Conservation (phyloP, 2,329 filamentous ascomycete species). For the Monilinia fructigena region DNA sequence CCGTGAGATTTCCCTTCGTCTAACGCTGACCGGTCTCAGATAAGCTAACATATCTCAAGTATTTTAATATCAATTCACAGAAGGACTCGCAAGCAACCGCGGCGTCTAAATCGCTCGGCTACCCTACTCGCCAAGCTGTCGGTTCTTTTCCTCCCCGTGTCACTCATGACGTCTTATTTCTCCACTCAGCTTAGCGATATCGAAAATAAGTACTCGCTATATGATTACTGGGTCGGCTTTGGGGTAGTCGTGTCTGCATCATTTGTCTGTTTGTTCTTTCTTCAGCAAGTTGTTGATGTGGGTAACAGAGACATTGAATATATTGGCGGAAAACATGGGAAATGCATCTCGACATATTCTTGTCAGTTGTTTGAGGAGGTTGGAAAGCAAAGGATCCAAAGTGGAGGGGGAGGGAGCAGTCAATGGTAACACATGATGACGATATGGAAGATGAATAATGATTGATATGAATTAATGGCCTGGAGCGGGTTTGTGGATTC, state of each 20-base stretch:
- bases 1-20: slow-evolving; percentile 47
- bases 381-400: background rate
- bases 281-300: slow-evolving; percentile 49
- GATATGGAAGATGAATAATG: slow-evolving; percentile 7
- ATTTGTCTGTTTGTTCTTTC: slow-evolving; percentile 57
- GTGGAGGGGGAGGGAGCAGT: background rate
- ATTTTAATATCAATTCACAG: slow-evolving; percentile 75
- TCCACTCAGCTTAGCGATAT: slow-evolving; percentile 62
- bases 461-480: background rate
- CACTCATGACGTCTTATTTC: slow-evolving; percentile 73
- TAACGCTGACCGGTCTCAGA: background rate
- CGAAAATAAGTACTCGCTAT: slow-evolving; percentile 55
- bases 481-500: background rate
- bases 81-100: slow-evolving; percentile 73
- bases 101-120: slow-evolving; percentile 66
- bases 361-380: slow-evolving; percentile 6
- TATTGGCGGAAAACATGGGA: slow-evolving; percentile 26
- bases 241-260: slow-evolving; percentile 60
- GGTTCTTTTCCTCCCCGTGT: slow-evolving; percentile 73
- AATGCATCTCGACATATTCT: slow-evolving; percentile 19
- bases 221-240: slow-evolving; percentile 68
- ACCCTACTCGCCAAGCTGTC: slow-evolving; percentile 72
- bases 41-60: slow-evolving; percentile 47
- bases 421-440: slow-evolving; percentile 1
- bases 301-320: slow-evolving; percentile 47